phyloP scores from a whole-genome alignment of 257 asterid genomes.

The Thymus quinquecostatus region DNA sequence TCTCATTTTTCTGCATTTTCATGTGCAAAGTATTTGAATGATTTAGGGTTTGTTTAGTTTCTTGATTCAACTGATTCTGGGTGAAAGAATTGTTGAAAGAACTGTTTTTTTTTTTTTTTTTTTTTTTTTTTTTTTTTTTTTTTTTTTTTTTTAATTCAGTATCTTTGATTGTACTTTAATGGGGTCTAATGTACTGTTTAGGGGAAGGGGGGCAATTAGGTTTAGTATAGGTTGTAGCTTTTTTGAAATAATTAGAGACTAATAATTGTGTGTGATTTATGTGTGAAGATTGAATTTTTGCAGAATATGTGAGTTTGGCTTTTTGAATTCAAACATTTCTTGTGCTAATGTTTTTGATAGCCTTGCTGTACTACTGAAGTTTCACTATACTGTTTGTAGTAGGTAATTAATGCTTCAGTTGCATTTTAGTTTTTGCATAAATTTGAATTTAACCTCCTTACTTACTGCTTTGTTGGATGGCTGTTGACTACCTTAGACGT shows the following conservation, averaged over 20 bases:
- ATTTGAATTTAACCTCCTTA: conserved; percentile 2
- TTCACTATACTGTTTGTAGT: neutral
- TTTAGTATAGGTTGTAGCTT: neutral
- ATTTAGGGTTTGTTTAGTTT: conserved; percentile 22
- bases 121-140: neutral
- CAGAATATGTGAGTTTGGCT: neutral
- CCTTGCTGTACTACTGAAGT: neutral
- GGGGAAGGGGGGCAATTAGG: no score
- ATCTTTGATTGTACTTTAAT: conserved; percentile 13
- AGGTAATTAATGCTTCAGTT: neutral
- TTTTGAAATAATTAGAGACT: neutral
- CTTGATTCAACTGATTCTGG: conserved; percentile 28
- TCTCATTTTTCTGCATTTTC: conserved; percentile 24
- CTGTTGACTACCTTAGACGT: conserved; percentile 5
- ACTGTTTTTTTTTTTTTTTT: neutral
- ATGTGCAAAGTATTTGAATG: neutral
- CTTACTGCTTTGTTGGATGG: neutral
- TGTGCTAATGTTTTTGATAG: conserved; percentile 1
- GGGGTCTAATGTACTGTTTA: neutral
- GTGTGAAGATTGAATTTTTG: conserved; percentile 2
- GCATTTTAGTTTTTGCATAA: neutral
- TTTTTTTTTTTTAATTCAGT: neutral
- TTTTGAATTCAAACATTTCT: neutral
- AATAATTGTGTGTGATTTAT: conserved; percentile 1
- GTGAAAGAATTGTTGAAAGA: conserved; percentile 16